phyloP scores from a whole-genome alignment of 2,329 filamentous ascomycete genomes.

The Calonectria honghensis region DNA sequence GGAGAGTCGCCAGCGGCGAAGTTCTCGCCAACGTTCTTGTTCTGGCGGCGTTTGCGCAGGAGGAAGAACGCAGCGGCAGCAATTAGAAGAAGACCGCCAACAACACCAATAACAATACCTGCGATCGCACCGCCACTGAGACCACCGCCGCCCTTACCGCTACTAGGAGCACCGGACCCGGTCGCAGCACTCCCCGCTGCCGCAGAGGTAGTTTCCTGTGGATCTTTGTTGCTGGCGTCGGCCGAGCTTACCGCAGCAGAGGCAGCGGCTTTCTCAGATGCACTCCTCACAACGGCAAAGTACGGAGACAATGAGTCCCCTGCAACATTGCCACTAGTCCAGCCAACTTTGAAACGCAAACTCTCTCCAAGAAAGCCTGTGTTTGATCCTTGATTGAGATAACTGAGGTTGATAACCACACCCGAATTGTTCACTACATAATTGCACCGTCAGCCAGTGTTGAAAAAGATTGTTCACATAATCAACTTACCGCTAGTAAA shows the following conservation, averaged over 20 bases:
- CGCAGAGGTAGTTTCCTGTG: background rate
- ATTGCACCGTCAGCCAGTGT: background rate
- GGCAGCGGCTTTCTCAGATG: background rate
- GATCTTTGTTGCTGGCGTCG: background rate
- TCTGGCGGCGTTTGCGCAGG: slow-evolving; percentile 63
- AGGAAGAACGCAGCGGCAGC: slow-evolving; percentile 65
- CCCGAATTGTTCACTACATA: background rate
- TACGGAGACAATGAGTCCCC: background rate
- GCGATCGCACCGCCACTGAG: slow-evolving; percentile 66
- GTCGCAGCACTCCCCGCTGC: background rate
- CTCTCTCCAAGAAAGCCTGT: background rate
- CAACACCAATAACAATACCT: slow-evolving; percentile 68
- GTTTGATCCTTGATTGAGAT: background rate
- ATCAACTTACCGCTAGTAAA: background rate
- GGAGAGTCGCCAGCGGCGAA: slow-evolving; percentile 52
- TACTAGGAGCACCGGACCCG: background rate
- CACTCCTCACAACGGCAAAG: background rate
- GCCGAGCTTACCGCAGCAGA: background rate
- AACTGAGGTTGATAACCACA: background rate
- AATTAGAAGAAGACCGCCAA: slow-evolving; percentile 63
- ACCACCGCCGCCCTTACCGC: slow-evolving; percentile 47
- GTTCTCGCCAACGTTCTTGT: slow-evolving; percentile 47
- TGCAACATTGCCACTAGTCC: background rate
- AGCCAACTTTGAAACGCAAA: background rate
- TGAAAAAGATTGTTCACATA: background rate